Evolutionary conservation across 768 basidiomycete genomes (phyloP).

Genomic region (Collybiopsis confluens): DNA sequence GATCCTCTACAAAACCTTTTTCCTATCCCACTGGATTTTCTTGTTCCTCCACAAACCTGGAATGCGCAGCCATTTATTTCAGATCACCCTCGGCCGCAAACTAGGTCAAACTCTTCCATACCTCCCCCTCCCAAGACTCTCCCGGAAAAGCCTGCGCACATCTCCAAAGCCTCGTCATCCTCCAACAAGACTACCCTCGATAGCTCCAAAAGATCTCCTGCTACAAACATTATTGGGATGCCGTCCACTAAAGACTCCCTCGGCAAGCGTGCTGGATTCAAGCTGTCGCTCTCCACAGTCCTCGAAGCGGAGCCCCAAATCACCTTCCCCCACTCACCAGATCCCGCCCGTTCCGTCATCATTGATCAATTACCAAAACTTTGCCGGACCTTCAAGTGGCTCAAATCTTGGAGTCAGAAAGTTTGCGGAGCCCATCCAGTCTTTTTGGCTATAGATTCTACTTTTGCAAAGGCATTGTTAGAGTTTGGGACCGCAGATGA

Average conservation of each 20-base stretch:
- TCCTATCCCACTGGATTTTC: neutral
- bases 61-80: neutral
- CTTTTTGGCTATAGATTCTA: slow-evolving; percentile 36
- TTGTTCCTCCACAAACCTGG: slow-evolving; percentile 10
- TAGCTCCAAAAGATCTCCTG: slow-evolving; percentile 5
- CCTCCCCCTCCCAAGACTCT: slow-evolving; percentile 11
- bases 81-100: neutral
- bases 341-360: slow-evolving; percentile 48
- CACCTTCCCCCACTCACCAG: slow-evolving; percentile 32
- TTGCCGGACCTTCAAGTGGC: slow-evolving; percentile 37
- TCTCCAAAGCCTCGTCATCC: neutral
- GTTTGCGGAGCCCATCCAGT: slow-evolving; percentile 34
- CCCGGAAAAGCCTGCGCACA: slow-evolving; percentile 12
- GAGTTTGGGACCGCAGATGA: slow-evolving; percentile 43
- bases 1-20: neutral
- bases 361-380: slow-evolving; percentile 53
- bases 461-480: slow-evolving; percentile 41
- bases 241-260: slow-evolving; percentile 39
- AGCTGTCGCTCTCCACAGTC: slow-evolving; percentile 19
- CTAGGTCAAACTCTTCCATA: neutral
- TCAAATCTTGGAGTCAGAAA: slow-evolving; percentile 38
- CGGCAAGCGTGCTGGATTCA: slow-evolving; percentile 45
- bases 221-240: slow-evolving; percentile 37
- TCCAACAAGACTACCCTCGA: neutral
- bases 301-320: slow-evolving; percentile 13